These are phyloP conservation scores for Geotrichum bryndzae DNA, from an alignment of 1,139 yeast species.

Conservation along the genomic window DNA sequence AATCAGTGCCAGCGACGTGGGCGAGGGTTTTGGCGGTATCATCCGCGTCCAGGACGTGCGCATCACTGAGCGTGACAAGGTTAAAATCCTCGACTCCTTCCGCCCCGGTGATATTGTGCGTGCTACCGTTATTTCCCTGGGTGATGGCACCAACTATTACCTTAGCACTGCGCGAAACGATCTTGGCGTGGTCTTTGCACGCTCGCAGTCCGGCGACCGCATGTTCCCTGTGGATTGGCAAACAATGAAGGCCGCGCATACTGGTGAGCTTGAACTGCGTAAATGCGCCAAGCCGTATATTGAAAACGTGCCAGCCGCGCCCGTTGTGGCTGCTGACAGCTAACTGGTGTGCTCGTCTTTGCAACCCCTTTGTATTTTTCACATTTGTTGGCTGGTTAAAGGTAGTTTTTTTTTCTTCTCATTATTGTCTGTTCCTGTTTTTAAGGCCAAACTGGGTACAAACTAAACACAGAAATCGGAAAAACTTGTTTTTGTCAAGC, in stretches of 20 bases:
- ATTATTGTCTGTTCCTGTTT: too few species aligned
- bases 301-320: neutral
- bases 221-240: constrained; percentile 97
- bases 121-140: constrained; percentile 69
- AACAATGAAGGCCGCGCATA: constrained; percentile 72
- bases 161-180: constrained; percentile 86
- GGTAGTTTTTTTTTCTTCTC: too few species aligned
- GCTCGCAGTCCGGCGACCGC: constrained; percentile 56
- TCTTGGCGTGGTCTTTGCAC: constrained; percentile 89
- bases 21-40: constrained; percentile 87
- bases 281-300: constrained; percentile 87
- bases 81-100: constrained; percentile 70
- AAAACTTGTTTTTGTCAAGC: too few species aligned
- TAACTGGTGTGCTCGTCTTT: neutral
- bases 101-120: constrained; percentile 90
- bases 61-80: constrained; percentile 84
- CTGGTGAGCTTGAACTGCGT: constrained; percentile 71
- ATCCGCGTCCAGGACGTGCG: constrained; percentile 85
- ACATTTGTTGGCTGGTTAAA: too few species aligned
- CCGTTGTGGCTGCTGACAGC: neutral
- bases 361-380: too few species aligned
- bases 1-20: constrained; percentile 56
- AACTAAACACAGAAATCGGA: too few species aligned
- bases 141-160: constrained; percentile 90
- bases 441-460: too few species aligned